Evolutionary conservation across 2,329 filamentous ascomycete species (phyloP), one percentile per base, ranked within the genome.

Genomic region (Ophioceras dolichostomum): DNA sequence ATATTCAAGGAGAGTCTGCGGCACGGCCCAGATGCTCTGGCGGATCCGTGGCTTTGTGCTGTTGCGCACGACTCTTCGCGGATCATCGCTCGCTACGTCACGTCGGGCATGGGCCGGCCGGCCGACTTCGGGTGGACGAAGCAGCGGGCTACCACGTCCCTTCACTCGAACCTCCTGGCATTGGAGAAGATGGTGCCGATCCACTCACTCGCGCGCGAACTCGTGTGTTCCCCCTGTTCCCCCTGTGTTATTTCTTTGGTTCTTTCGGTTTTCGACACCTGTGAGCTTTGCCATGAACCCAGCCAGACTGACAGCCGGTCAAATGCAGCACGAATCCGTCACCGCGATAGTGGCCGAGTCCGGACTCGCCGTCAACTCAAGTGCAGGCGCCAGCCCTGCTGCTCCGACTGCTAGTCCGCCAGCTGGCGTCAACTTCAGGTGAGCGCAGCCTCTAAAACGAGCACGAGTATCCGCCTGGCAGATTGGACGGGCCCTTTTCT

Each of bases 1-100:
- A 46, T 53, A 1, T 44, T 51, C 27, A 50, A 45, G 8, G 44
- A 46, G 38, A 40, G 42, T 7, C 20, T 40, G 7, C 26, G 32
- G n/a, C 42, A 44, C 29, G 42, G 40, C 12, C 18, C 20, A 12
- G 37, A 41, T 10, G 29, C 33, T 2, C 29, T 46, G 22, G 41
- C 39, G 4, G 44, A 45, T 28, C 38, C 44, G 1, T 45, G 39
- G 39, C 33, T 45, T 4, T 31, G 32, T 20, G 37, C 40, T 3
- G 38, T 42, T 12, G 43, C 43, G 5, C 39, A 46, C 21, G 39
- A 45, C 18, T 39, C 43, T 6, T 37, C 38, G 1, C 27, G 34
- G 16, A 36, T 45, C 10, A 40, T 46, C 9, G 20, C 41, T 4
- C 36, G 42, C 10, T 45, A 42, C 32, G 20, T 39, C n/a, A 22